These are phyloP conservation scores for Globisporangium paddicum DNA, from an alignment of 352 stramenopile species.

Conservation along the genomic window DNA sequence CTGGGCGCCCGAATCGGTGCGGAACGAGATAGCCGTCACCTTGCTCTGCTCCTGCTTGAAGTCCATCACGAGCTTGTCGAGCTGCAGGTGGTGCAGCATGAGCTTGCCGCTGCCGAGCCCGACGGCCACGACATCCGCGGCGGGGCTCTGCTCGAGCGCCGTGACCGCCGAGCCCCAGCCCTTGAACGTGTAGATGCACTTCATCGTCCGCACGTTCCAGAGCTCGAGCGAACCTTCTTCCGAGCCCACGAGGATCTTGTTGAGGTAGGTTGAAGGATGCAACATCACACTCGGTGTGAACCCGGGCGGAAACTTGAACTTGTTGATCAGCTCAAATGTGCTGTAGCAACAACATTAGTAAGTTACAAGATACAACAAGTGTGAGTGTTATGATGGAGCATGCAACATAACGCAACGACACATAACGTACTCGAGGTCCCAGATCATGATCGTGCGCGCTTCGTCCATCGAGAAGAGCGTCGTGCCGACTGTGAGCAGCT, in stretches of 20 bases:
- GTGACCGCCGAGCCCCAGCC: conserved; percentile 65
- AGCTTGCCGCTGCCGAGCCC: conserved; percentile 79
- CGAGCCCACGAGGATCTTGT: conserved; percentile 91
- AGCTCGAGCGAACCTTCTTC: conserved; percentile 80
- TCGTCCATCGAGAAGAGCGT: conserved; percentile 75
- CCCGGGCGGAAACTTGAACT: conserved; percentile 36
- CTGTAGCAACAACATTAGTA: conserved; percentile 17
- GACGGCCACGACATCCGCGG: conserved; percentile 87
- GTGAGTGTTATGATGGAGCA: not conserved
- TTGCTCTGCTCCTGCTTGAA: conserved; percentile 74
- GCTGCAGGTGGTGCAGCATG: conserved; percentile 85
- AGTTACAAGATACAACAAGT: conserved; percentile 9
- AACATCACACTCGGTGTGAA: conserved; percentile 80
- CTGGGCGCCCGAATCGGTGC: conserved; percentile 69
- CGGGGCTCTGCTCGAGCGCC: conserved; percentile 81
- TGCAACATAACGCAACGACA: not conserved
- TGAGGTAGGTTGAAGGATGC: conserved; percentile 92
- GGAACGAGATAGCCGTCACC: conserved; percentile 87
- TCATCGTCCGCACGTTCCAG: conserved; percentile 90
- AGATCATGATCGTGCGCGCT: conserved; percentile 42
- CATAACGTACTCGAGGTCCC: conserved; percentile 50
- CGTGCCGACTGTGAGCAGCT: conserved; percentile 52
- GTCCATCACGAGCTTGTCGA: conserved; percentile 77
- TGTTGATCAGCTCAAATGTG: conserved; percentile 55
- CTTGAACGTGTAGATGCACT: conserved; percentile 87